Evolutionary conservation across 805 yeast genomes (phyloP), one percentile per base, ranked within the genome.

Genomic region (Metschnikowia hibisci): DNA sequence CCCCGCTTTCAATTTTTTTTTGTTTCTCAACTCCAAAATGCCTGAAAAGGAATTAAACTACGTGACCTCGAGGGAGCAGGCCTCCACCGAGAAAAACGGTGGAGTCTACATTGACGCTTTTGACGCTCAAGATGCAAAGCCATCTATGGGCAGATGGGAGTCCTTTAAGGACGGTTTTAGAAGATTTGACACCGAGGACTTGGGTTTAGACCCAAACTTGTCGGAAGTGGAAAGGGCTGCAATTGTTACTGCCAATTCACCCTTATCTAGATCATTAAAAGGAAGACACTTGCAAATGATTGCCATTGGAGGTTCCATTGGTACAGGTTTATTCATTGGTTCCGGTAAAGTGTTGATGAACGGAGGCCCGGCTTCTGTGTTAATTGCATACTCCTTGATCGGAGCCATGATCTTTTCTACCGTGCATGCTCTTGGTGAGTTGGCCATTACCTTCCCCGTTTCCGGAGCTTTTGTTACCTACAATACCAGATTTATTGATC

Each of bases 241-340:
- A 47, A 60, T 73, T 16, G 64, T 66, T 41, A 69, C 76, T 3
- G 80, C 84, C 20, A 67, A 69, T 45, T 67, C 86, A 4, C 89
- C 86, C 2, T 66, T 84, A 47, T 66, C 76, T 36, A 72, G 77
- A 50, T 67, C 74, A 11, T 61, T 80, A 56, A 79, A 78, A 52
- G 61, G 66, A 34, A 74, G 88, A 56, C 86, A 81, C 53, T 58
- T 82, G 54, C 80, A 80, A 51, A 80, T 84, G 87, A 86, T 86
- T 64, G 89, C 93, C 39, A 71, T 86, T 48, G 93, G 91, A 52
- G 90, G 91, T 33, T 76, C 84, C 46, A 85, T 87, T 52, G 96
- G 95, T 54, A 82, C 91, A 7, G 95, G 93, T 57, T 69, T 87
- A 40, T 80, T 87, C 48, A 84, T 87, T 26, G 87, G 88, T 57